phyloP scores from a whole-genome alignment of 78 protist species.

The Emiliania huxleyi region DNA sequence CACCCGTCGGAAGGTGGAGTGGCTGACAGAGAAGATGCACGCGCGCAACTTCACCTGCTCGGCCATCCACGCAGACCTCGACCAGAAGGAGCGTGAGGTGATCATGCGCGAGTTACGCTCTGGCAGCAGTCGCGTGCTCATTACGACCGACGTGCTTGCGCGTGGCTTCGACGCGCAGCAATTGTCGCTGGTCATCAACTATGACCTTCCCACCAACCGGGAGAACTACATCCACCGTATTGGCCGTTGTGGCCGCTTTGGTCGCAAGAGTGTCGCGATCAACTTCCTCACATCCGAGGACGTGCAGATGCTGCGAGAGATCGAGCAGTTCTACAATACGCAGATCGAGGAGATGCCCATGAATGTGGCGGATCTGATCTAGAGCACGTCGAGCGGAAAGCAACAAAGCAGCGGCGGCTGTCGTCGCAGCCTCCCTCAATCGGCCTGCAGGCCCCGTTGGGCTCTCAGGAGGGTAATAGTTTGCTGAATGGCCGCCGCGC shows the following conservation, averaged over 20 bases:
- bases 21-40: constrained; percentile 85
- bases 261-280: constrained; percentile 44
- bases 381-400: constrained; percentile 6
- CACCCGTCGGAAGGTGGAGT: constrained; percentile 92
- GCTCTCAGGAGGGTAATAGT: too few relatives aligned
- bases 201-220: constrained; percentile 93
- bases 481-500: too few relatives aligned
- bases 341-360: constrained; percentile 96
- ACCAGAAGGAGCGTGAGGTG: constrained; percentile 90
- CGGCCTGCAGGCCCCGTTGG: too few relatives aligned
- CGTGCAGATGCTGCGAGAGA: constrained; percentile 80
- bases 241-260: constrained; percentile 96
- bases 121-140: constrained; percentile 94
- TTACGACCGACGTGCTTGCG: constrained; percentile 98
- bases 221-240: too few relatives aligned
- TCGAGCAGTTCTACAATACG: constrained; percentile 79
- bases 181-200: constrained; percentile 98
- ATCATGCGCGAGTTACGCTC: constrained; percentile 94
- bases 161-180: constrained; percentile 98
- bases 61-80: constrained; percentile 96
- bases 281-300: constrained; percentile 70
- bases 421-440: too few relatives aligned
- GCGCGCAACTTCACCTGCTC: constrained; percentile 86
- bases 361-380: constrained; percentile 54
- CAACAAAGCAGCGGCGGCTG: not conserved